Percentiles rank a stretch among this genome's conserved stretches.
phyloP scores from a whole-genome alignment of 2,329 filamentous ascomycete species.

The Thelonectria olida region DNA sequence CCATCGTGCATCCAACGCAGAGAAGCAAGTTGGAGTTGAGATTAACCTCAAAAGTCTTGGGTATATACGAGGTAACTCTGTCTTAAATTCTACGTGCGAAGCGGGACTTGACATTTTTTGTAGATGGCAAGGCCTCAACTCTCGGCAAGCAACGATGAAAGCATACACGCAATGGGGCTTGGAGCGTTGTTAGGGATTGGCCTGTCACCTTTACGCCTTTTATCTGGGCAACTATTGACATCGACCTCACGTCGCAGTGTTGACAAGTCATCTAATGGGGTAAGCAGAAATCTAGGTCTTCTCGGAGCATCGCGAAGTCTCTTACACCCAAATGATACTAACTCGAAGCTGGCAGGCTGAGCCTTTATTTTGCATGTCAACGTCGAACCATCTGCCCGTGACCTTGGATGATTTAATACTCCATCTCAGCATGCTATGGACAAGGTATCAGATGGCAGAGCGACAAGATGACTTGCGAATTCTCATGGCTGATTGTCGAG shows the following conservation, averaged over 20 bases:
- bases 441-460: neutral
- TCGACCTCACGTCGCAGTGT: no score
- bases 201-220: neutral
- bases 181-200: neutral
- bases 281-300: no score
- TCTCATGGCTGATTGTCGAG: neutral
- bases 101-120: neutral
- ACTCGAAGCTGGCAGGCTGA: neutral
- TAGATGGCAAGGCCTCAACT: neutral
- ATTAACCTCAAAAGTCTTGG: neutral
- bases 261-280: no score
- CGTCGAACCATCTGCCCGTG: neutral
- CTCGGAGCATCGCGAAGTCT: no score
- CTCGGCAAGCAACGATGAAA: neutral
- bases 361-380: neutral
- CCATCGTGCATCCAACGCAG: neutral
- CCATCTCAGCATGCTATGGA: neutral
- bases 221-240: no score
- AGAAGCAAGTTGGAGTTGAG: neutral
- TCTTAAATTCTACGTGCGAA: neutral
- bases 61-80: slow-evolving; percentile 1
- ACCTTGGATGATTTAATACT: neutral
- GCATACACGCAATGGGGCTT: neutral
- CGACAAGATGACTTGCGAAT: neutral
- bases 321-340: no score